A percentile compares a stretch with the other conserved stretches of the same genome.
phyloP scores from a whole-genome alignment of 2,329 filamentous ascomycete genomes.

The Alternaria conjuncta region DNA sequence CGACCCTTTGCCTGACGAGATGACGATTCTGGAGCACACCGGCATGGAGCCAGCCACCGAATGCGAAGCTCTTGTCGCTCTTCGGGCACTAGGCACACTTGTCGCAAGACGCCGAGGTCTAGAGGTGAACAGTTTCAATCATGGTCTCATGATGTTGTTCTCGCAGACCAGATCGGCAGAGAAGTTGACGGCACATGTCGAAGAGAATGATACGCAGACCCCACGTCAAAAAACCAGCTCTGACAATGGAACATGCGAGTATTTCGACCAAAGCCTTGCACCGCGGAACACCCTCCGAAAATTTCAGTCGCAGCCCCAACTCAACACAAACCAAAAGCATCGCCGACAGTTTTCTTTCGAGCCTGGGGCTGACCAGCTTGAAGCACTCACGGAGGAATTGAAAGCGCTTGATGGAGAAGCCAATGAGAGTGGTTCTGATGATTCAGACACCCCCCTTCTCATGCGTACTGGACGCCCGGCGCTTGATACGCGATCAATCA shows the following conservation, averaged over 20 bases:
- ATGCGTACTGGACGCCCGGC: not conserved
- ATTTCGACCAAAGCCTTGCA: not conserved
- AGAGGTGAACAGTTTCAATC: conserved; percentile 37
- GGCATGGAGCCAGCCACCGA: conserved; percentile 25
- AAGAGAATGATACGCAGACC: not conserved
- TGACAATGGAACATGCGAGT: not conserved
- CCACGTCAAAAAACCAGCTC: not conserved
- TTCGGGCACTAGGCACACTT: conserved; percentile 43
- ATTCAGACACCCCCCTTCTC: conserved; percentile 3
- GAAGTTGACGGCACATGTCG: no score
- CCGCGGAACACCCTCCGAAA: conserved; percentile 9
- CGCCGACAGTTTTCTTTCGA: conserved; percentile 54
- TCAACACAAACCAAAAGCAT: conserved; percentile 24
- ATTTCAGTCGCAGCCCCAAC: conserved; percentile 26
- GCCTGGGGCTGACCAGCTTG: conserved; percentile 49
- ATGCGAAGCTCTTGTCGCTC: conserved; percentile 39
- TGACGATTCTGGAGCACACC: not conserved
- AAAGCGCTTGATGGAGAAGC: conserved; percentile 7
- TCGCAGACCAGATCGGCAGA: conserved; percentile 13
- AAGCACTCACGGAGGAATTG: conserved; percentile 22
- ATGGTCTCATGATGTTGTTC: conserved; percentile 45
- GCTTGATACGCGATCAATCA: not conserved
- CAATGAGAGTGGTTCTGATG: conserved; percentile 9
- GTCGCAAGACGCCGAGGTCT: conserved; percentile 48
- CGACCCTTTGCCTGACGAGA: conserved; percentile 41